Base-by-base conservation (phyloP, 2,329 filamentous ascomycete species). In the Phoma sp. region DNA sequence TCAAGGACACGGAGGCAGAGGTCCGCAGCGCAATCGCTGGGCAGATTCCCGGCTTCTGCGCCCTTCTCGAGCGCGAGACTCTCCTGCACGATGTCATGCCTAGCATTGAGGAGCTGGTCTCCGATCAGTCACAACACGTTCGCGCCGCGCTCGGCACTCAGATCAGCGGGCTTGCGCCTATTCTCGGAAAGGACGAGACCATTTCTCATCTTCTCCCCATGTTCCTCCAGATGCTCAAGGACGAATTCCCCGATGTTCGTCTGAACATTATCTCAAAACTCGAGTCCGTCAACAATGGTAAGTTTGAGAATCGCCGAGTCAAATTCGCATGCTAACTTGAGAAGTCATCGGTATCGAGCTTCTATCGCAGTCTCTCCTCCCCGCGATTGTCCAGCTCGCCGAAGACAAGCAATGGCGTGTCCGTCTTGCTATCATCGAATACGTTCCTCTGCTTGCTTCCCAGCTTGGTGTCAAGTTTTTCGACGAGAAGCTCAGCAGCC, bases 331-430 rank as follows among this genome's bases (percentile, higher is more conserved):
- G 42, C 57, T 69, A 49, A 72, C 47, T 14, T 9, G 10, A 15
- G 20, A 47, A 93, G 95, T 99, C 56, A 99, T 99, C 74, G 95
- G 95, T 59, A 99, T 99, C 76, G 95, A 99, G 58, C 86, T 96
- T 15, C 87, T 99, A 42, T 97, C 95, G 39, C 93, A 98, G 76
- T 97, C 93, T 20, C 88, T 99, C 48, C 89, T 99, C 42, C 95
- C 96, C 11, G 95, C 95, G 37, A 99, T 99, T 71, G 92, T 98
- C 28, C 93, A 98, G 76, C 84, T 99, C 66, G 95, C 95, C 49
- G 95, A 98, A 78, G 95, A 99, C 78, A 99, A 99, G 84, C 93
- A 98, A 81, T 99, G 95, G 95, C 89, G 95, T 71, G 95, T 99
- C 56, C 90, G 95, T 65, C 84, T 99, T 64, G 95, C 95, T 56